These are phyloP conservation scores for Penicillium lagena DNA, from an alignment of 495 filamentous ascomycete genomes.

Conservation along the genomic window DNA sequence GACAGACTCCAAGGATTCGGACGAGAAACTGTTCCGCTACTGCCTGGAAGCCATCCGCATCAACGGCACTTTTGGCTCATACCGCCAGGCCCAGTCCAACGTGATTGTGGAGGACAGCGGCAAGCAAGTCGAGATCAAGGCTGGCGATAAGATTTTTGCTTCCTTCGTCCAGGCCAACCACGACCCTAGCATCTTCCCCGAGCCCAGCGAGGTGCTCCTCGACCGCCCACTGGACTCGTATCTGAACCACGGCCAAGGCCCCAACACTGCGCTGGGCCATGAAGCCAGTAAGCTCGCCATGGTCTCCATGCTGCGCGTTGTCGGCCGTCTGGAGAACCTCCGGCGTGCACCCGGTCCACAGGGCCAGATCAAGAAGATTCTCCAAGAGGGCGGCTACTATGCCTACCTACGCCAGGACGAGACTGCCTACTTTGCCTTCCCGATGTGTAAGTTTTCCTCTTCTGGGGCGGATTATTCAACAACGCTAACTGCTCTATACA, in stretches of 20 bases:
- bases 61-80: slow-evolving; percentile 52
- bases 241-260: slow-evolving; percentile 57
- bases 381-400: slow-evolving; percentile 50
- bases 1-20: slow-evolving; percentile 36
- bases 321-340: slow-evolving; percentile 52
- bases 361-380: slow-evolving; percentile 69
- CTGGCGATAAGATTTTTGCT: slow-evolving; percentile 47
- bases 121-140: slow-evolving; percentile 40
- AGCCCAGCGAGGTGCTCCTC: slow-evolving; percentile 58
- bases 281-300: slow-evolving; percentile 58
- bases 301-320: slow-evolving; percentile 56
- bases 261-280: slow-evolving; percentile 56
- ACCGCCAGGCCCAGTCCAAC: slow-evolving; percentile 39
- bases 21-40: slow-evolving; percentile 45
- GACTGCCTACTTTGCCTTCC: slow-evolving; percentile 66
- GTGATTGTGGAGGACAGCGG: slow-evolving; percentile 47
- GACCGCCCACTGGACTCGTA: slow-evolving; percentile 63
- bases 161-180: slow-evolving; percentile 41
- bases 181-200: slow-evolving; percentile 61
- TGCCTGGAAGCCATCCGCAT: slow-evolving; percentile 53
- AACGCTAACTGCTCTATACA: neutral
- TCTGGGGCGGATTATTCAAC: neutral
- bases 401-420: slow-evolving; percentile 72
- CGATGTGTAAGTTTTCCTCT: slow-evolving; percentile 46
- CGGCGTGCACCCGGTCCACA: slow-evolving; percentile 61